A percentile compares a stretch with the other conserved stretches of the same genome.
phyloP scores from a whole-genome alignment of 306 rosid species.

The Betula pendula region DNA sequence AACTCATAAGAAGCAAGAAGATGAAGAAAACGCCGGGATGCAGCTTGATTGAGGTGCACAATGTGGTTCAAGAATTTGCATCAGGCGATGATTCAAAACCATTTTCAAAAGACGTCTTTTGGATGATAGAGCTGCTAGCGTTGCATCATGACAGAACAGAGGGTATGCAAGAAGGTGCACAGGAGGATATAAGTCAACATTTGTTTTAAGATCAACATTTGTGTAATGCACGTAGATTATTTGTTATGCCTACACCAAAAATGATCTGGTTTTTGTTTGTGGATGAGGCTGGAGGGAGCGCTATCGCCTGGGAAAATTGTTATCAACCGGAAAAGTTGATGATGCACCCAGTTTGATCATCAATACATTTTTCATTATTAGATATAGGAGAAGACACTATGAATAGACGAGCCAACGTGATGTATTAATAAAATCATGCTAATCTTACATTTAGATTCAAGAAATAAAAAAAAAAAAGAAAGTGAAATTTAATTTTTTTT shows the following conservation, averaged over 20 bases:
- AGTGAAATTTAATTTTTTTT: too few relatives aligned
- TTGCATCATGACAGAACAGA: constrained; percentile 30
- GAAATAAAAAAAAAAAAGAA: too few relatives aligned
- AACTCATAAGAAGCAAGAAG: constrained; percentile 50
- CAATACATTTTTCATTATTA: too few relatives aligned
- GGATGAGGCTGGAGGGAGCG: not conserved
- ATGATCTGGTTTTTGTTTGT: not conserved
- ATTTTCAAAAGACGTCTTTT: constrained; percentile 52
- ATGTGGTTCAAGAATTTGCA: constrained; percentile 60
- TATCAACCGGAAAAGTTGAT: too few relatives aligned
- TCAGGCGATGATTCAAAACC: constrained; percentile 59
- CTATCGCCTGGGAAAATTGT: too few relatives aligned
- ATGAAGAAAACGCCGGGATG: constrained; percentile 74
- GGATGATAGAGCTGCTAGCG: constrained; percentile 44
- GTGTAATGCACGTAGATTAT: not conserved
- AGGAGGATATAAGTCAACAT: constrained; percentile 13
- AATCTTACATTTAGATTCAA: too few relatives aligned
- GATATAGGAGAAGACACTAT: too few relatives aligned
- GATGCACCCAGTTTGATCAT: too few relatives aligned
- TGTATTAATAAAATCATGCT: too few relatives aligned
- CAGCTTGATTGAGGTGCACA: constrained; percentile 68
- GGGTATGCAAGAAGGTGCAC: constrained; percentile 27
- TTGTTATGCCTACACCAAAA: not conserved
- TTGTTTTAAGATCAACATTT: not conserved
- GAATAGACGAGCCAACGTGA: too few relatives aligned